A percentile compares a stretch with the other conserved stretches of the same genome.
These are phyloP conservation scores for Miscanthus lutarioriparius DNA, from an alignment of 176 grass and related monocot species.

Conservation along the genomic window DNA sequence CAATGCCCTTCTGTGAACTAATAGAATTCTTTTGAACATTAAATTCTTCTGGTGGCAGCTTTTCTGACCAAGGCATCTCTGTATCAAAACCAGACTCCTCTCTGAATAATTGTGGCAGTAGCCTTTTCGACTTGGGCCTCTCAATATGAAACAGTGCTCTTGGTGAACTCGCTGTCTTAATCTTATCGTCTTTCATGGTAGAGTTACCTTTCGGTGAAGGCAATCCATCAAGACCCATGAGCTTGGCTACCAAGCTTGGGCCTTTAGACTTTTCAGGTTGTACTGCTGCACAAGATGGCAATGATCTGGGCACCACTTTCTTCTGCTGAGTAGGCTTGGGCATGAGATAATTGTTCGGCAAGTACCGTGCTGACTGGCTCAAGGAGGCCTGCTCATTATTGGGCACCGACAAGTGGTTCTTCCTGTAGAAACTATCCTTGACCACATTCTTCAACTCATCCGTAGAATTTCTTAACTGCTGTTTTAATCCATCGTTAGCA, in stretches of 20 bases:
- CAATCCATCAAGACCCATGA: slow-evolving; percentile 81
- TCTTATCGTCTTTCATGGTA: slow-evolving; percentile 44
- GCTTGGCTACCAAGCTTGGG: slow-evolving; percentile 73
- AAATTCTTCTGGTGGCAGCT: not conserved
- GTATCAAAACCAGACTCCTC: slow-evolving; percentile 18
- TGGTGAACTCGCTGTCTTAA: slow-evolving; percentile 45
- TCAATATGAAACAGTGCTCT: slow-evolving; percentile 73
- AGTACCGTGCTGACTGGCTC: slow-evolving; percentile 44
- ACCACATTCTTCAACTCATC: slow-evolving; percentile 62
- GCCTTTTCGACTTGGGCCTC: slow-evolving; percentile 62
- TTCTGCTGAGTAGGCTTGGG: slow-evolving; percentile 37
- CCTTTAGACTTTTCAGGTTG: slow-evolving; percentile 45
- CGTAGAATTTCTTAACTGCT: slow-evolving; percentile 30
- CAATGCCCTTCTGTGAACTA: slow-evolving; percentile 9
- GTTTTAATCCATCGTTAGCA: slow-evolving; percentile 22
- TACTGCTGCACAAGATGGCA: slow-evolving; percentile 28
- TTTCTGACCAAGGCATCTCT: slow-evolving; percentile 13
- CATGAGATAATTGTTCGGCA: slow-evolving; percentile 22
- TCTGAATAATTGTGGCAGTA: not conserved
- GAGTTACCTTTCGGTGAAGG: slow-evolving; percentile 34
- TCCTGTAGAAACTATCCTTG: slow-evolving; percentile 61
- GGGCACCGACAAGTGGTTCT: slow-evolving; percentile 39
- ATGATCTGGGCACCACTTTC: slow-evolving; percentile 1
- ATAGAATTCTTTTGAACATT: slow-evolving; percentile 24
- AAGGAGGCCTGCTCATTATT: slow-evolving; percentile 52